Evolutionary conservation across 306 rosid species (phyloP).

Genomic region (Corylus avellana): DNA sequence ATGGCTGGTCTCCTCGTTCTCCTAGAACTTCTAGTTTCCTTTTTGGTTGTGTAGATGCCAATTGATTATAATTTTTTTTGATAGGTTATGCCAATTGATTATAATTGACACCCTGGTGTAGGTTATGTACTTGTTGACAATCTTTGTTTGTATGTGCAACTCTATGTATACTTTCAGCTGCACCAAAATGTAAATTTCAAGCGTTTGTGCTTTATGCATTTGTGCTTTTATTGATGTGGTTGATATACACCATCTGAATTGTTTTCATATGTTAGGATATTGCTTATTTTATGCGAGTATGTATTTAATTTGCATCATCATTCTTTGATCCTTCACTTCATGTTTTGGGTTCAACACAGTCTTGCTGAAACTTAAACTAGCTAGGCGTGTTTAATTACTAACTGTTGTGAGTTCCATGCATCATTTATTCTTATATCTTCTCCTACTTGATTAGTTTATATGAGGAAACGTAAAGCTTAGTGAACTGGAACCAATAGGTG

Average conservation of each 20-base stretch:
- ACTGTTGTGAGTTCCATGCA: conserved; percentile 9
- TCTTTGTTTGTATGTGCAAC: neutral
- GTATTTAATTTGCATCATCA: neutral
- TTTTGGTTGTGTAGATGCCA: conserved; percentile 5
- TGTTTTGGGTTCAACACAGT: neutral
- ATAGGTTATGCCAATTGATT: neutral
- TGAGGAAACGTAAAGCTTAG: neutral
- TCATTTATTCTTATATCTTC: neutral
- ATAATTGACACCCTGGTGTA: neutral
- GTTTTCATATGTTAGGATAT: conserved; percentile 8
- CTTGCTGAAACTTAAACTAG: neutral
- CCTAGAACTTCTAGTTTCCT: neutral
- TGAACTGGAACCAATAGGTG: neutral
- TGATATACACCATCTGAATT: conserved; percentile 1
- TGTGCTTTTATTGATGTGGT: neutral
- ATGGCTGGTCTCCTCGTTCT: conserved; percentile 10
- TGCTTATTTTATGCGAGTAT: neutral
- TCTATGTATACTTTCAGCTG: neutral
- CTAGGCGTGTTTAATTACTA: neutral
- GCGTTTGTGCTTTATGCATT: neutral
- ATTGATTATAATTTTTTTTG: no score
- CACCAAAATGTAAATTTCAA: neutral
- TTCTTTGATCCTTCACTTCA: neutral
- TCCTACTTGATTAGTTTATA: neutral
- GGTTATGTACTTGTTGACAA: neutral